Percentiles rank a stretch among this genome's conserved stretches.
Evolutionary conservation across 2,329 filamentous ascomycete species (phyloP).

Genomic region (Aspergillus pseudoviridinutans): DNA sequence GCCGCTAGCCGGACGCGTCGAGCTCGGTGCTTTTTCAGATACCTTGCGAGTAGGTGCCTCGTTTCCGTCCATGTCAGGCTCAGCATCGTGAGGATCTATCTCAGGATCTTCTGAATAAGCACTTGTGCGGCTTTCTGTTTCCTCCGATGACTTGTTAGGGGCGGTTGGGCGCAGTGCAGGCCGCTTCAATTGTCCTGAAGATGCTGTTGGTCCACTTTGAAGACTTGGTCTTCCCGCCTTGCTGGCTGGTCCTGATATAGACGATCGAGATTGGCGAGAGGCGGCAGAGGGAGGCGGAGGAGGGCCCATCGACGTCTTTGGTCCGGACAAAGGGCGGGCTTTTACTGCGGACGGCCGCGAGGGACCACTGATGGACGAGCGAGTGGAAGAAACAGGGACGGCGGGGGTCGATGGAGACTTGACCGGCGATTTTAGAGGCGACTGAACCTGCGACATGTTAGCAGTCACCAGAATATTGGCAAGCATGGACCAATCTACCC

Average conservation of each 20-base stretch:
- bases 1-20: conserved; percentile 20
- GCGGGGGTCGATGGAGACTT: conserved; percentile 61
- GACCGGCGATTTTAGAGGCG: conserved; percentile 73
- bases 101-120: conserved; percentile 29
- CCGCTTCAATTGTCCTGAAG: conserved; percentile 27
- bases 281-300: conserved; percentile 41
- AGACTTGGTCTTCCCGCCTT: conserved; percentile 31
- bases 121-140: conserved; percentile 22
- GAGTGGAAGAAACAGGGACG: conserved; percentile 54
- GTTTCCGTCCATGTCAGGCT: conserved; percentile 19
- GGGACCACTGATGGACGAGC: conserved; percentile 38
- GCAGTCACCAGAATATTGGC: background rate
- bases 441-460: conserved; percentile 46
- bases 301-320: conserved; percentile 65
- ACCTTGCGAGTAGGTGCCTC: conserved; percentile 18
- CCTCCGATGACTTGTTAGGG: conserved; percentile 24
- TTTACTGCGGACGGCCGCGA: conserved; percentile 54
- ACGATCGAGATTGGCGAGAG: conserved; percentile 37
- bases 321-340: conserved; percentile 53
- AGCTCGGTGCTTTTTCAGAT: conserved; percentile 21
- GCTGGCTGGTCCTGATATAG: conserved; percentile 31
- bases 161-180: conserved; percentile 28
- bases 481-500: conserved; percentile 15
- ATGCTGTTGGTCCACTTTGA: conserved; percentile 21
- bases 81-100: conserved; percentile 21